Base-by-base conservation (phyloP, 2,329 filamentous ascomycete species). In the Exutisphaerella laricina region DNA sequence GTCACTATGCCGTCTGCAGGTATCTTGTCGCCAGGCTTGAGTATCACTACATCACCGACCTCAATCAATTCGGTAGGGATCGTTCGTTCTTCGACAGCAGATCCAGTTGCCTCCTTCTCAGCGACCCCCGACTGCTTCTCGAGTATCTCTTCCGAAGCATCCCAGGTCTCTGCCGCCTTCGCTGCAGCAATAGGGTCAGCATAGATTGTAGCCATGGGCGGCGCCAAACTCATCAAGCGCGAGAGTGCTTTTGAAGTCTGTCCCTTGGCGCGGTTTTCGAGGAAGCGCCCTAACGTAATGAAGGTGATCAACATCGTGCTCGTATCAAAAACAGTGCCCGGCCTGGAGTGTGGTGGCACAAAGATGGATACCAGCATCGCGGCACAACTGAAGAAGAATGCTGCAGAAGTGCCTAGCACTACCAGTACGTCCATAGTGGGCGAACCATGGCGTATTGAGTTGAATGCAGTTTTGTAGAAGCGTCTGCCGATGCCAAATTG, bases 231-330 rank as follows among this genome's bases (percentile, higher is more conserved):
- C 92, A 98, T 98, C 23, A 98, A 78, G 17, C 83, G 79, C 5
- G 90, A 97, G 2, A 98, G 76, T 1, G 92, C 92, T 61, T 87
- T 92, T 4, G 89, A 96, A 0, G 92, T 98, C 67, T 97, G 87
- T 0, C 92, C 92, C 69, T 97, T 98, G 39, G 92, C 92, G 13
- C 82, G 74, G 62, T 97, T 98, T 67, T 98, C 92, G 13, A 98
- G 69, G 69, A 85, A 98, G 25, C 92, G 82, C 3, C 92, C 88
- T 2, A 98, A 70, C 1, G 85, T 88, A 64, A 96, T 88, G 62
- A 98, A 97, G 0, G 88, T 95, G 64, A 98, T 89, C 39, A 98
- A 75, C 92, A 97, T 98, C 16, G 88, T 95, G 66, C 89, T 96
- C 1, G 92, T 98, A 61, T 98, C 92, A 58, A 98, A 98, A 12